Base-by-base conservation (phyloP, 805 yeast species). In the Ogataea populi-albae region DNA sequence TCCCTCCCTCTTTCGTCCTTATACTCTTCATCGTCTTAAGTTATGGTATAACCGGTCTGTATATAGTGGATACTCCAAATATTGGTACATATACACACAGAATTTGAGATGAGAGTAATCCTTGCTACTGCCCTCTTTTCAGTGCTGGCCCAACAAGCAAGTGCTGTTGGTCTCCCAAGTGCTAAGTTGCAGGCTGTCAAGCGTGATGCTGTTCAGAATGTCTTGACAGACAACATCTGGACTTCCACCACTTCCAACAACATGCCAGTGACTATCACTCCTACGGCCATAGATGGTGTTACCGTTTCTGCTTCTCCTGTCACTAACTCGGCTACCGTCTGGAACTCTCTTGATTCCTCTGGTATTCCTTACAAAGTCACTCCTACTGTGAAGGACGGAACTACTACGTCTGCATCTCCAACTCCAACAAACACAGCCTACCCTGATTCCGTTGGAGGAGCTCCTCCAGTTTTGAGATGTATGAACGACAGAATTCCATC, bases 281-380 rank as follows among this genome's bases (percentile, higher is more conserved):
- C 62, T 20, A 57, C 62, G 3, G 81, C 81, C 28, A 68, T 74
- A 43, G 75, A 69, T 30, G 79, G 79, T 23, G 79, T 76, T 11
- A 75, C 81, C 2, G 38, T 61, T 3, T 57, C 63, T 29, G 65
- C 62, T 14, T 63, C 71, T 2, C 73, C 74, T 23, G 55, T 61
- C 8, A 44, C 64, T 2, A 31, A 40, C 20, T 50, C 62, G 14
- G 57, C 68, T 4, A 66, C 73, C 7, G 57, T 57, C 3, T 69
- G 74, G 74, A 64, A 52, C 18, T 66, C 73, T 6, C 52, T 69
- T 14, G 74, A 69, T 40, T 49, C 52, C 12, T 62, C 68, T 4
- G 74, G 74, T 43, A 67, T 66, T 19, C 74, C 74, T 34, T 63
- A 55, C 37, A 45, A 47, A 15, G 53, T 67, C 35, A 68, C 71